Percentiles rank a stretch among this genome's conserved stretches.
Evolutionary conservation across 2,329 filamentous ascomycete genomes (phyloP).

Genomic region (Cadophora sp.): DNA sequence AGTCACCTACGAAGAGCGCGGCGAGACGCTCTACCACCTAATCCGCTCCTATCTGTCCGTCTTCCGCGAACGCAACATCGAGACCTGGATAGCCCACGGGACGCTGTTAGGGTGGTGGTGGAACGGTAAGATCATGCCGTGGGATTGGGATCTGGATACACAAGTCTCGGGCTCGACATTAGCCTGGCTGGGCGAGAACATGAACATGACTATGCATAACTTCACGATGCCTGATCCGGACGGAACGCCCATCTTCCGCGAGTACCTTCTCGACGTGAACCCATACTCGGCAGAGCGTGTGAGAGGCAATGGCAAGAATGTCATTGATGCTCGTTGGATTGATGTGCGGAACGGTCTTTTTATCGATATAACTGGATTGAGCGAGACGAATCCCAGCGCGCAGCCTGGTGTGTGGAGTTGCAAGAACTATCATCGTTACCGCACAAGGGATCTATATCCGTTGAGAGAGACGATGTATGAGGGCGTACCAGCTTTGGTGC

Average conservation of each 20-base stretch:
- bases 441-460: constrained; percentile 75
- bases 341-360: constrained; percentile 78
- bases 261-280: constrained; percentile 80
- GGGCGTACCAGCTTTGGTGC: constrained; percentile 72
- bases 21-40: constrained; percentile 70
- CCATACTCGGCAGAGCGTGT: constrained; percentile 68
- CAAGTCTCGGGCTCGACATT: constrained; percentile 76
- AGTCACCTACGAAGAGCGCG: constrained; percentile 70
- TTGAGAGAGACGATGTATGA: constrained; percentile 78
- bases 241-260: constrained; percentile 51
- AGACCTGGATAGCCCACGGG: constrained; percentile 89
- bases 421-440: constrained; percentile 80
- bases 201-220: constrained; percentile 68
- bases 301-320: constrained; percentile 73
- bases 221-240: constrained; percentile 49
- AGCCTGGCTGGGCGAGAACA: constrained; percentile 65
- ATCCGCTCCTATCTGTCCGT: constrained; percentile 76
- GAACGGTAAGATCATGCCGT: constrained; percentile 79
- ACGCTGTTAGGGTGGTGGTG: constrained; percentile 90
- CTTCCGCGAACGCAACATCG: constrained; percentile 68
- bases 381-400: constrained; percentile 66
- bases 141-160: constrained; percentile 86
- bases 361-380: constrained; percentile 82
- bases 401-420: constrained; percentile 75
- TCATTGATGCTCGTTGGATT: constrained; percentile 87